These are phyloP conservation scores for Globisporangium viniferum DNA, from an alignment of 352 stramenopile species.

Conservation along the genomic window DNA sequence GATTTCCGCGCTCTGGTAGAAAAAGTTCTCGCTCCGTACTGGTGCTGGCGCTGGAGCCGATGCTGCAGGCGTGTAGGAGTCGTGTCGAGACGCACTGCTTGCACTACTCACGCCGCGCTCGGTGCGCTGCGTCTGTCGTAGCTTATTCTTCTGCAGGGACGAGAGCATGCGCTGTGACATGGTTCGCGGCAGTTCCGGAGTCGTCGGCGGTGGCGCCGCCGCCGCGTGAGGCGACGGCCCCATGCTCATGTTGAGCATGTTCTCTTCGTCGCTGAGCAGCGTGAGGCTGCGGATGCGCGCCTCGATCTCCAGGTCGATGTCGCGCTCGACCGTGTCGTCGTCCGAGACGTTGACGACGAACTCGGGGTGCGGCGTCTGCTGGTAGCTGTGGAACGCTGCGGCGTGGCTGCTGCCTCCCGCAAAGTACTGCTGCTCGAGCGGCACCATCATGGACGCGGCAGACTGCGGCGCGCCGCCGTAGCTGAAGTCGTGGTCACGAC, in stretches of 20 bases:
- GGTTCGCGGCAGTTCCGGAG: constrained; percentile 22
- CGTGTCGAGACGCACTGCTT: not conserved
- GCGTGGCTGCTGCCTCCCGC: not conserved
- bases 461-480: constrained; percentile 6
- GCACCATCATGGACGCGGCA: constrained; percentile 3
- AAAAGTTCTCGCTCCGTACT: constrained; percentile 13
- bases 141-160: constrained; percentile 40
- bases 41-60: not conserved
- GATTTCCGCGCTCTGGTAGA: constrained; percentile 7
- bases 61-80: not conserved
- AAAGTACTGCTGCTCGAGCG: constrained; percentile 13
- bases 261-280: constrained; percentile 21
- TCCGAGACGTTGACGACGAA: constrained; percentile 55
- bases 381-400: not conserved
- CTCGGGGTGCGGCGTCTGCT: constrained; percentile 20
- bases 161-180: constrained; percentile 67
- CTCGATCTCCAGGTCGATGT: constrained; percentile 75
- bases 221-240: not conserved
- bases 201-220: not conserved
- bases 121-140: constrained; percentile 18
- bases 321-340: constrained; percentile 60
- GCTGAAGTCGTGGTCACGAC: not conserved
- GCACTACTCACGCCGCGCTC: not conserved
- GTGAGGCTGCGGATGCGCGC: constrained; percentile 37
- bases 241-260: constrained; percentile 11